These are phyloP conservation scores for Myxozyma vanderwaltii DNA, from an alignment of 805 yeast species.

Conservation along the genomic window DNA sequence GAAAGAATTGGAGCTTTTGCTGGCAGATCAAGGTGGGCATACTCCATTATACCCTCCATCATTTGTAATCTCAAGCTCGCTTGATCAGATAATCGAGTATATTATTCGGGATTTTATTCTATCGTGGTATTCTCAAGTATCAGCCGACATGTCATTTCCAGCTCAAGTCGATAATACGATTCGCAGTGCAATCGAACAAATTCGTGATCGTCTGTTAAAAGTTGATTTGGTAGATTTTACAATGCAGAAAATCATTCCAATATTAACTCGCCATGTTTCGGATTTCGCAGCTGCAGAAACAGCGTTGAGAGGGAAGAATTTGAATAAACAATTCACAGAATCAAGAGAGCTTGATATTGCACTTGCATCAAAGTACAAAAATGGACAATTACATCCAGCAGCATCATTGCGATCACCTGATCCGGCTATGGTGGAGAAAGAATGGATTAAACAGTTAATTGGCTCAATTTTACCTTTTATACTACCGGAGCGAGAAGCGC, in stretches of 20 bases:
- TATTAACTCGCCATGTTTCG: constrained; percentile 64
- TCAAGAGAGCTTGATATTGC: constrained; percentile 47
- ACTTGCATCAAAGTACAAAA: constrained; percentile 49
- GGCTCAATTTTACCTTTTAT: constrained; percentile 52
- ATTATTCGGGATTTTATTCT: constrained; percentile 57
- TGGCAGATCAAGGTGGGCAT: constrained; percentile 16
- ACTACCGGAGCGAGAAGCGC: constrained; percentile 47
- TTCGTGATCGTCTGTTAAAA: constrained; percentile 49
- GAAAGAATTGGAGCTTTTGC: constrained; percentile 17
- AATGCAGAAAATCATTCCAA: constrained; percentile 62
- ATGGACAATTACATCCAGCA: constrained; percentile 62
- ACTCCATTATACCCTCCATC: constrained; percentile 50
- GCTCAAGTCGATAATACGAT: constrained; percentile 52
- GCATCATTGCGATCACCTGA: constrained; percentile 47
- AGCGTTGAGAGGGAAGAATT: constrained; percentile 37
- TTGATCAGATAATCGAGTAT: constrained; percentile 53
- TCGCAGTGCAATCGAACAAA: constrained; percentile 45
- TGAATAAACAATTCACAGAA: constrained; percentile 40
- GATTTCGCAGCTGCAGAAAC: constrained; percentile 51
- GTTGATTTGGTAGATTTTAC: constrained; percentile 60
- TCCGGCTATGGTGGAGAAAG: constrained; percentile 49
- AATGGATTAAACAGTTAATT: constrained; percentile 52
- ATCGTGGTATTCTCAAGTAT: constrained; percentile 57
- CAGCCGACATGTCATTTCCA: constrained; percentile 47
- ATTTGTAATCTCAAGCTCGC: constrained; percentile 54